These are phyloP conservation scores for Peniophora sp. DNA, from an alignment of 1,284 basidiomycete species.

Conservation along the genomic window DNA sequence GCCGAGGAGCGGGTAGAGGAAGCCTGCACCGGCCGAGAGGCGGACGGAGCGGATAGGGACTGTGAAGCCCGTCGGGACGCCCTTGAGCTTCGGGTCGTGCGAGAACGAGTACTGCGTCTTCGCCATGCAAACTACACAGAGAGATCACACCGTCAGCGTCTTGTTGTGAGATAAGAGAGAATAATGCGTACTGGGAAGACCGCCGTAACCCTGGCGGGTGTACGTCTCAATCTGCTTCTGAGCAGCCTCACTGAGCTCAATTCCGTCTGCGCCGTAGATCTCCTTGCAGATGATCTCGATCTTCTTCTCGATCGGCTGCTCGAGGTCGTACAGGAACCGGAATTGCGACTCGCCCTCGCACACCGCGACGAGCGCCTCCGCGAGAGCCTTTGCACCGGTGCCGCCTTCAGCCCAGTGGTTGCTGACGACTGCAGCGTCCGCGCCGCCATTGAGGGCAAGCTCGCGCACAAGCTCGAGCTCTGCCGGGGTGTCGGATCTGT, in stretches of 20 bases:
- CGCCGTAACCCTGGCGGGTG: conserved; percentile 81
- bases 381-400: conserved; percentile 79
- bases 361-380: conserved; percentile 78
- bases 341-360: conserved; percentile 83
- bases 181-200: conserved; percentile 64
- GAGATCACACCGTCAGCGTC: conserved; percentile 6
- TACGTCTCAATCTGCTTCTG: conserved; percentile 87
- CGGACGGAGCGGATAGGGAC: conserved; percentile 89
- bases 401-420: conserved; percentile 98
- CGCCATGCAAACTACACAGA: conserved; percentile 84
- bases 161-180: neutral
- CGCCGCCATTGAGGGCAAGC: conserved; percentile 79
- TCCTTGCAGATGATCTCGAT: conserved; percentile 83
- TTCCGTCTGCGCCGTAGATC: conserved; percentile 89
- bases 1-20: conserved; percentile 91
- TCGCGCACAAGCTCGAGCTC: conserved; percentile 85
- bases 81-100: conserved; percentile 88
- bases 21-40: conserved; percentile 89
- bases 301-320: conserved; percentile 81
- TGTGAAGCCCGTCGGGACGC: conserved; percentile 86
- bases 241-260: conserved; percentile 78
- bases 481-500: conserved; percentile 82
- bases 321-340: conserved; percentile 86
- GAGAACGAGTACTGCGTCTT: conserved; percentile 98
- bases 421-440: conserved; percentile 91